phyloP scores from a whole-genome alignment of 148 eudicot genomes.

The Rhododendron simsii region DNA sequence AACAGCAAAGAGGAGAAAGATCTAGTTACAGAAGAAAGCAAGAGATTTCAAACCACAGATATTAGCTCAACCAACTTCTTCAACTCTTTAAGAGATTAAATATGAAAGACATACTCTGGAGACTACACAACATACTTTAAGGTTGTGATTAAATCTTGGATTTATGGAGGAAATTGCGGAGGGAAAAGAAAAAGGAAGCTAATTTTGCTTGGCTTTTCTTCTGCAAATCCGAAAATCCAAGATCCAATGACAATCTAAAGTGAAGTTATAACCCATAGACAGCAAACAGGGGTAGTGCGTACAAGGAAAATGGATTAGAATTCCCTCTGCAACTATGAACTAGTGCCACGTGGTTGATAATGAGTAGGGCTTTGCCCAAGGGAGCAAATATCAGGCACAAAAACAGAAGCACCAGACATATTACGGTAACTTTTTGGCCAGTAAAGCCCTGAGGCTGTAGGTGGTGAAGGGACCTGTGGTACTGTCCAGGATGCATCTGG shows the following conservation, averaged over 20 bases:
- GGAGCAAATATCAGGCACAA: conserved; percentile 66
- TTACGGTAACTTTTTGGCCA: conserved; percentile 60
- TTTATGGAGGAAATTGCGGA: not conserved
- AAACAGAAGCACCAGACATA: conserved; percentile 31
- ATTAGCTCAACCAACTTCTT: conserved; percentile 5
- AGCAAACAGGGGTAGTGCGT: not conserved
- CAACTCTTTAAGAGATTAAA: not conserved
- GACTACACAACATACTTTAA: not conserved
- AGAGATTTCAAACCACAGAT: not conserved
- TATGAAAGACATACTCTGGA: not conserved
- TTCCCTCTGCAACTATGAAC: conserved; percentile 38
- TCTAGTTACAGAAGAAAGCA: not conserved
- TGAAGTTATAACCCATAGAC: not conserved
- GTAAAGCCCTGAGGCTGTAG: conserved; percentile 73
- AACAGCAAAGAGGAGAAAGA: not conserved
- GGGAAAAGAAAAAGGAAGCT: not conserved
- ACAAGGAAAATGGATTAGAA: conserved; percentile 11
- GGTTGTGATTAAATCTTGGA: not conserved
- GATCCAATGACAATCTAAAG: not conserved
- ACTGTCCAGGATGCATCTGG: conserved; percentile 73
- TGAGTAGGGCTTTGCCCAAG: conserved; percentile 17
- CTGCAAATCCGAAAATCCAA: not conserved
- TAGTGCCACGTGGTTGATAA: conserved; percentile 20
- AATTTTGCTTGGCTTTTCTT: not conserved
- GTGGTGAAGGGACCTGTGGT: conserved; percentile 72